Conservation (phyloP, 2,329 filamentous ascomycete species). For the Ophiostoma piceae region DNA sequence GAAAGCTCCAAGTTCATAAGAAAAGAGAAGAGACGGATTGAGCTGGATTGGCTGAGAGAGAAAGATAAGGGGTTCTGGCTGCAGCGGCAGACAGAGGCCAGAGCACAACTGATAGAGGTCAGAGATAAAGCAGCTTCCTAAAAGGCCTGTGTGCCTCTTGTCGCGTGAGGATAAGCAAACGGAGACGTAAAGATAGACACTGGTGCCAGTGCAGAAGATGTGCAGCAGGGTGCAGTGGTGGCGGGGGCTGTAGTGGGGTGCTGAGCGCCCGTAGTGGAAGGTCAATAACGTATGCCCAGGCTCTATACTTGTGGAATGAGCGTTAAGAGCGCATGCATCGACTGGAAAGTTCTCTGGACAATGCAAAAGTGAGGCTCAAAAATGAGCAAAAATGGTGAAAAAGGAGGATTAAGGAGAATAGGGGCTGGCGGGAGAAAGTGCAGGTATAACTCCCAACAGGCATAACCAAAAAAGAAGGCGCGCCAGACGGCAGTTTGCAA, state of each 20-base stretch:
- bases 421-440: neutral
- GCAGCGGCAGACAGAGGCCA: neutral
- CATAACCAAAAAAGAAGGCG: neutral
- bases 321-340: neutral
- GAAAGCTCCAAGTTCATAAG: neutral
- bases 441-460: neutral
- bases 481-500: neutral
- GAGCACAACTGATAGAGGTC: neutral
- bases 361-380: conserved; percentile 7
- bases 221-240: neutral
- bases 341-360: too few species aligned
- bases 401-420: neutral
- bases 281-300: neutral
- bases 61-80: neutral
- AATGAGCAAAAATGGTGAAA: neutral
- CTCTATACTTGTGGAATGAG: neutral
- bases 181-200: neutral
- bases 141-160: neutral
- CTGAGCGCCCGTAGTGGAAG: neutral
- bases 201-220: neutral
- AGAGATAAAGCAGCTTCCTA: neutral
- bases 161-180: neutral
- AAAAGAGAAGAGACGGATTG: neutral
- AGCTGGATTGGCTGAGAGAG: neutral
- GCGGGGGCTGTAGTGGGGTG: neutral